Base-by-base conservation (phyloP, 768 basidiomycete genomes). In the Lentinus tigrinus region DNA sequence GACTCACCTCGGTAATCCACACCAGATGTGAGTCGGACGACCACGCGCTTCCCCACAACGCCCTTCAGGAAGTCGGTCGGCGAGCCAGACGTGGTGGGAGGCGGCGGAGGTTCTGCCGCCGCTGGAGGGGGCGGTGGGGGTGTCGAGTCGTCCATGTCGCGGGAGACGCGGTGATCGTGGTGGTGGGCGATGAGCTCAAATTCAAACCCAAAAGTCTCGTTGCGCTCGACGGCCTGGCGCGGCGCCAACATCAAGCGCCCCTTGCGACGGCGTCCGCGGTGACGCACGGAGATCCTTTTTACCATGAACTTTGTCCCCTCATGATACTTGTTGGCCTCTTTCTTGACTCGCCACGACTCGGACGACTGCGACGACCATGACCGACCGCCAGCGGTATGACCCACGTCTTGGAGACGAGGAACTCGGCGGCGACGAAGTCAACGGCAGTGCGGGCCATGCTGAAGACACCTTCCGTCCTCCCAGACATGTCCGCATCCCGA, bases 51-150 rank as follows among this genome's bases (percentile, higher is more conserved):
- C n/a, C 96, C 96, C 8, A 98, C 95, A 21, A 98, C 95, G 31
- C 91, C 93, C 73, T 96, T 95, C 58, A 98, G 72, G 66, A 96
- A 98, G 63, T 95, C 93, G 0, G 93, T 93, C 0, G 93, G 94
- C 6, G 93, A 94, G 3, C 95, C 95, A 8, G 85, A 80, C 23
- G 79, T 70, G 1, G 73, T 64, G 5, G 72, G 58, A 7, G 83
- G 80, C 0, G 80, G 80, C 3, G 83, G 78, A 3, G 85, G 82
- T 2, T 80, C 67, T 0, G 63, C 67, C 3, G 69, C 47, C 0
- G 77, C 76, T 1, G 77, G 70, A 31, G 78, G 66, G n/a, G 72
- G 69, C 23, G 69, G 67, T 7, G 67, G 69, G n/a, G 65, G 64
- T 5, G 65, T 58, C 2, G 66, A 56, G 44, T 71, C 69, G 65